Conservation (phyloP, 1,284 basidiomycete species). For the Ceratorhiza oryzae-sativae region DNA sequence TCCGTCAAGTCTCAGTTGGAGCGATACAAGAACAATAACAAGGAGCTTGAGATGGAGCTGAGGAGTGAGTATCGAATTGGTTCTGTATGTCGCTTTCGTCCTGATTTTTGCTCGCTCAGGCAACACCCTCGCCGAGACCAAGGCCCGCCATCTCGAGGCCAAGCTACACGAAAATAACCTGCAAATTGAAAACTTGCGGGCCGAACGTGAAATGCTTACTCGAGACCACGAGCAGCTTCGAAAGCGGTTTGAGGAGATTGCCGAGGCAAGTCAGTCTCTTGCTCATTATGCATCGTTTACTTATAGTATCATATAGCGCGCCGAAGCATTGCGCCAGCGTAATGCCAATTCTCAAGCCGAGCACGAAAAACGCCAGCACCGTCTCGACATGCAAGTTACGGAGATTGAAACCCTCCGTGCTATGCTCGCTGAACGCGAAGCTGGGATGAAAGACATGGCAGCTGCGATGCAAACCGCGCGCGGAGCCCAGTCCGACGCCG, state of each 20-base stretch:
- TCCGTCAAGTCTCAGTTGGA: conserved; percentile 72
- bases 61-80: conserved; percentile 62
- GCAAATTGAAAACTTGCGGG: conserved; percentile 72
- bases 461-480: conserved; percentile 64
- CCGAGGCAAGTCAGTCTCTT: conserved; percentile 60
- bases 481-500: conserved; percentile 65
- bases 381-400: conserved; percentile 69
- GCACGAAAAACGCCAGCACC: conserved; percentile 72
- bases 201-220: conserved; percentile 71
- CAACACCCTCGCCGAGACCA: conserved; percentile 71
- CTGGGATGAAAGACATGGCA: conserved; percentile 65
- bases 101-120: conserved; percentile 54
- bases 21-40: conserved; percentile 70
- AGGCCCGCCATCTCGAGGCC: conserved; percentile 66
- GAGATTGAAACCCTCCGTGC: conserved; percentile 76
- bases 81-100: too few species aligned
- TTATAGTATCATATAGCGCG: conserved; percentile 50
- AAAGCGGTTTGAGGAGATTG: conserved; percentile 64
- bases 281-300: background rate
- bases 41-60: conserved; percentile 70
- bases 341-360: conserved; percentile 66
- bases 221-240: conserved; percentile 74
- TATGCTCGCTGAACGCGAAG: conserved; percentile 66
- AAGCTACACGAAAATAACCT: conserved; percentile 68
- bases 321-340: conserved; percentile 66